Percentiles rank a stretch among this genome's conserved stretches.
These are phyloP conservation scores for Coccinonectria pachysandricola DNA, from an alignment of 2,329 filamentous ascomycete genomes.

Conservation along the genomic window DNA sequence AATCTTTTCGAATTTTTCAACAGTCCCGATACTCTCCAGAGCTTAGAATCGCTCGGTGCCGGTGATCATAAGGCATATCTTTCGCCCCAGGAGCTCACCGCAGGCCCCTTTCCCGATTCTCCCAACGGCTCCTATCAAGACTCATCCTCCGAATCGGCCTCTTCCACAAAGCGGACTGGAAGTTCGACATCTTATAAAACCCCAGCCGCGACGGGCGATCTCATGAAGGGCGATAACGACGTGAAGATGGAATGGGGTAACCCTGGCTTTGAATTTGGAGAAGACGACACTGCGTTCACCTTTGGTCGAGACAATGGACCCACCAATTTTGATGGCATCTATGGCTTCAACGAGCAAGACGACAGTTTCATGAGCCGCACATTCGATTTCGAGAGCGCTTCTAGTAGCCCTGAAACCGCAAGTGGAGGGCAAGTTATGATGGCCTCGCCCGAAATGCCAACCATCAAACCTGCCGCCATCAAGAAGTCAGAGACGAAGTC, in stretches of 20 bases:
- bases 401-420: slow-evolving; percentile 42
- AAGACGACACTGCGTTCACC: slow-evolving; percentile 28
- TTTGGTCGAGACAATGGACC: slow-evolving; percentile 21
- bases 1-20: slow-evolving; percentile 27
- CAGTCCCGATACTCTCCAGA: slow-evolving; percentile 28
- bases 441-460: slow-evolving; percentile 33
- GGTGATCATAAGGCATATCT: slow-evolving; percentile 23
- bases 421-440: slow-evolving; percentile 21
- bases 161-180: slow-evolving; percentile 34
- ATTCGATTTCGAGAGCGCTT: slow-evolving; percentile 49
- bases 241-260: slow-evolving; percentile 35
- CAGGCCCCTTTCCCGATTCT: slow-evolving; percentile 31
- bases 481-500: slow-evolving; percentile 15
- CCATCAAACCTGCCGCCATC: slow-evolving; percentile 26
- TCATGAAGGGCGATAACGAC: slow-evolving; percentile 32
- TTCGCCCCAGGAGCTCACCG: slow-evolving; percentile 24
- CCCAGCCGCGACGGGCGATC: slow-evolving; percentile 29
- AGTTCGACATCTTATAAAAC: slow-evolving; percentile 37
- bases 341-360: slow-evolving; percentile 23
- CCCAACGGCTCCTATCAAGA: slow-evolving; percentile 35
- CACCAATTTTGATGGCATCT: slow-evolving; percentile 20
- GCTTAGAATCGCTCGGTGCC: slow-evolving; percentile 21
- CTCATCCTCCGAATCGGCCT: slow-evolving; percentile 43
- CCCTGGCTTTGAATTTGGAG: slow-evolving; percentile 24
- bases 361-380: slow-evolving; percentile 37